Conservation (phyloP, 805 yeast species). For the Candida vartiovaarae region DNA sequence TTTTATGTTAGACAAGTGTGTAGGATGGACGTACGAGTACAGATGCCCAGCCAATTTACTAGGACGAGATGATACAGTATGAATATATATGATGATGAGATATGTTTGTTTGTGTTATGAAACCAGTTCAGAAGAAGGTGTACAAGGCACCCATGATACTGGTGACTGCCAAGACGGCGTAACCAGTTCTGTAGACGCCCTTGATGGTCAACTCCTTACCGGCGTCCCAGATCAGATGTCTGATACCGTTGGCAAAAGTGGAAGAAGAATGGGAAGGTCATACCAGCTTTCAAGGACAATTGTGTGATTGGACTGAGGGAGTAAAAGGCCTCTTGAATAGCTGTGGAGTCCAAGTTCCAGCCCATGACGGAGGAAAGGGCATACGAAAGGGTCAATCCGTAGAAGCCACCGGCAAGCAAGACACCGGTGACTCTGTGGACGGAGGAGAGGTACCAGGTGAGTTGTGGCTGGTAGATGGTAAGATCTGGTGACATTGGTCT, state of each 20-base stretch:
- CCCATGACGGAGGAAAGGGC: conserved; percentile 67
- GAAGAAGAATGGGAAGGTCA: conserved; percentile 81
- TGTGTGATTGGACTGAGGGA: conserved; percentile 60
- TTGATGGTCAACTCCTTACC: conserved; percentile 73
- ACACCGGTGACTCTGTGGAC: conserved; percentile 88
- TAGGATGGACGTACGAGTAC: too few relatives aligned
- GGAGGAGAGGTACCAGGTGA: conserved; percentile 75
- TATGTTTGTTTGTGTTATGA: not conserved
- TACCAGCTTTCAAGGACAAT: conserved; percentile 55
- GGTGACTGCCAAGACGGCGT: conserved; percentile 64
- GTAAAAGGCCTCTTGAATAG: conserved; percentile 31
- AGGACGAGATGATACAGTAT: not conserved
- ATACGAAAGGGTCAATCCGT: conserved; percentile 67
- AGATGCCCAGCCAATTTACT: too few relatives aligned
- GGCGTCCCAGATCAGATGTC: conserved; percentile 92
- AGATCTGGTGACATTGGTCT: conserved; percentile 92
- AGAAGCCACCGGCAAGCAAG: conserved; percentile 69
- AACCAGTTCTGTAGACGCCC: conserved; percentile 92
- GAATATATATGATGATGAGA: not conserved
- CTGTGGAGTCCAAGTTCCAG: conserved; percentile 29
- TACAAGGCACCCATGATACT: conserved; percentile 48
- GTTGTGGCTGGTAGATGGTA: conserved; percentile 83
- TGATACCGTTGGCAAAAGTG: conserved; percentile 81
- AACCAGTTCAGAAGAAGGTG: conserved; percentile 14
- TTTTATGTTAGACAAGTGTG: too few relatives aligned